Conservation (phyloP, 768 basidiomycete species). For the Daedalea quercina region DNA sequence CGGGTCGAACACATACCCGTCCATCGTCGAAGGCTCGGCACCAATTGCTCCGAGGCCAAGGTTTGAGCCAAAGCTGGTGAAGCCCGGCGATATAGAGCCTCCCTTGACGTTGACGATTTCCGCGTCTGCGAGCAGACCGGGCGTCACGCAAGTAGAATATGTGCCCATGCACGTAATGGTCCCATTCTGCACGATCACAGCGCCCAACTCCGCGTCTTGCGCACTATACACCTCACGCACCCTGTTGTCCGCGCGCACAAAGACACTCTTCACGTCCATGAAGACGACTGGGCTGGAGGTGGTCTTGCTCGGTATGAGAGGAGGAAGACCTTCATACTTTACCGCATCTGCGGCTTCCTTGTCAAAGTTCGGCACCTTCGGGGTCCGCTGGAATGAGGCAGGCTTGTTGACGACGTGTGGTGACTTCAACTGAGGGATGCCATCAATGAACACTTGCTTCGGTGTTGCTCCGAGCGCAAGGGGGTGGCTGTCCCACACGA, state of each 20-base stretch:
- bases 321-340: conserved; percentile 59
- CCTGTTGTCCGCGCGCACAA: conserved; percentile 26
- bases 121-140: conserved; percentile 2
- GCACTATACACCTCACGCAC: conserved; percentile 27
- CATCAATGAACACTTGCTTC: conserved; percentile 80
- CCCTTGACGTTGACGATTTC: conserved; percentile 52
- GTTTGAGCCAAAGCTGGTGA: conserved; percentile 55
- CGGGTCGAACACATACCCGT: conserved; percentile 45
- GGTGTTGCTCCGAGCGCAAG: conserved; percentile 74
- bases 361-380: conserved; percentile 53
- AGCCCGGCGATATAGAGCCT: conserved; percentile 57
- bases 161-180: conserved; percentile 45
- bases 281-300: conserved; percentile 42
- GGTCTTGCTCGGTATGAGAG: conserved; percentile 38
- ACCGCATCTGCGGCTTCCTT: conserved; percentile 48
- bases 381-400: conserved; percentile 40
- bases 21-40: conserved; percentile 52
- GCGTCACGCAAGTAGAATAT: conserved; percentile 2
- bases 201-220: conserved; percentile 15
- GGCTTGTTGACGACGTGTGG: conserved; percentile 52
- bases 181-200: conserved; percentile 50
- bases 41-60: conserved; percentile 68
- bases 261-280: conserved; percentile 54
- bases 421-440: conserved; percentile 57
- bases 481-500: conserved; percentile 76